Evolutionary conservation across 768 basidiomycete species (phyloP).

Genomic region (Mycena amicta): DNA sequence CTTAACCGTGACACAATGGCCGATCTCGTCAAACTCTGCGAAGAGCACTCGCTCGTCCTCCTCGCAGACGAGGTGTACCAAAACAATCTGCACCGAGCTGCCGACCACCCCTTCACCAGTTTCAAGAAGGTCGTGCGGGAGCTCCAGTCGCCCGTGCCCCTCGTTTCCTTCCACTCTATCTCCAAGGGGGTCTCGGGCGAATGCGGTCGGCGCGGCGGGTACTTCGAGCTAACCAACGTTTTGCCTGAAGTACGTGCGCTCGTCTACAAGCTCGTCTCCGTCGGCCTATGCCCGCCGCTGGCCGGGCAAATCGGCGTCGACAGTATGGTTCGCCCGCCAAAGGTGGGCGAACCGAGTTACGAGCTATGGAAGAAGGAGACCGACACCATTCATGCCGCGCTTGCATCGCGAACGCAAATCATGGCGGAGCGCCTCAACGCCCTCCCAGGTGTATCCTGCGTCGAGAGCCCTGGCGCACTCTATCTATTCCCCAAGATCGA

Average conservation of each 20-base stretch:
- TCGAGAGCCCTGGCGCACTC: slow-evolving; percentile 87
- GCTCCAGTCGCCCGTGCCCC: slow-evolving; percentile 70
- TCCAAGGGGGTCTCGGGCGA: slow-evolving; percentile 96
- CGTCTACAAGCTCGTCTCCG: slow-evolving; percentile 96
- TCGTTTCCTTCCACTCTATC: slow-evolving; percentile 96
- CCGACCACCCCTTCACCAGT: slow-evolving; percentile 78
- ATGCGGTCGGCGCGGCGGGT: slow-evolving; percentile 96
- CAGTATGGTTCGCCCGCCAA: slow-evolving; percentile 89
- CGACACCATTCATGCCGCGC: slow-evolving; percentile 71
- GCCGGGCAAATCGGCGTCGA: slow-evolving; percentile 94
- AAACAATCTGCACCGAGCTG: slow-evolving; percentile 76
- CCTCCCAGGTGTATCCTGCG: slow-evolving; percentile 88
- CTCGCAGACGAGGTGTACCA: slow-evolving; percentile 99
- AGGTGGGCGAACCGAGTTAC: slow-evolving; percentile 74
- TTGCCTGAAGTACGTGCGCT: slow-evolving; percentile 74
- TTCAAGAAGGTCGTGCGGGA: slow-evolving; percentile 87
- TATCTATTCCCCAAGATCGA: slow-evolving; percentile 89
- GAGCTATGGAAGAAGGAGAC: slow-evolving; percentile 84
- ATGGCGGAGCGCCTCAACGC: slow-evolving; percentile 83
- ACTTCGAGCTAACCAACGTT: slow-evolving; percentile 91
- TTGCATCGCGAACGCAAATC: slow-evolving; percentile 65
- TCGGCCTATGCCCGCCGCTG: slow-evolving; percentile 87
- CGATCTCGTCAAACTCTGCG: slow-evolving; percentile 80
- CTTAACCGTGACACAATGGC: slow-evolving; percentile 73
- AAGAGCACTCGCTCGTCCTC: slow-evolving; percentile 81